phyloP scores from a whole-genome alignment of 441 rosid genomes.

The Populus hybrid region DNA sequence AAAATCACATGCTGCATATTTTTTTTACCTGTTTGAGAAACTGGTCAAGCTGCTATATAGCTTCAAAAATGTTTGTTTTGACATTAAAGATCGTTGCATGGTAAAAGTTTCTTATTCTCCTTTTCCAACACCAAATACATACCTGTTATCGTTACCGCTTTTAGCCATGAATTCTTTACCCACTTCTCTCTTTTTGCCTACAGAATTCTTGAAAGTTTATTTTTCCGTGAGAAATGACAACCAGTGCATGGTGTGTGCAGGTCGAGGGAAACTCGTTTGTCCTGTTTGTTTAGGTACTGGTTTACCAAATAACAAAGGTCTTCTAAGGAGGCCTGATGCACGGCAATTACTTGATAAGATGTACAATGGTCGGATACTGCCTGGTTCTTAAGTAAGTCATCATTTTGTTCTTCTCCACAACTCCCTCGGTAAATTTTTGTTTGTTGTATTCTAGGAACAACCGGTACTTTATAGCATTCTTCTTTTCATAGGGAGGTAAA shows the following conservation, averaged over 20 bases:
- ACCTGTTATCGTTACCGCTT: too few species aligned
- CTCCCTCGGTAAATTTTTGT: background rate
- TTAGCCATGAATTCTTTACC: too few species aligned
- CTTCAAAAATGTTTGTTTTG: background rate
- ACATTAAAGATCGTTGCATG: background rate
- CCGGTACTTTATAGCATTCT: background rate
- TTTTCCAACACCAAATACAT: too few species aligned
- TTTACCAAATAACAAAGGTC: conserved; percentile 89
- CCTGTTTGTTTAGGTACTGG: conserved; percentile 93
- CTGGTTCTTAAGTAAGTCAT: conserved; percentile 53
- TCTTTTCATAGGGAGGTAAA: background rate
- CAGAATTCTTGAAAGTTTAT: background rate
- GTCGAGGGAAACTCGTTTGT: conserved; percentile 92
- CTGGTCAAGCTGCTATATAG: background rate
- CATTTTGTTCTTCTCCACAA: background rate
- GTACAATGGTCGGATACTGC: conserved; percentile 86
- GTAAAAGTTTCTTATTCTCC: background rate
- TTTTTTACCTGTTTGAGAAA: too few species aligned
- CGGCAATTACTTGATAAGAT: conserved; percentile 80
- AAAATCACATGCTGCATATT: too few species aligned
- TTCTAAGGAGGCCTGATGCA: conserved; percentile 92
- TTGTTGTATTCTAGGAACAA: background rate
- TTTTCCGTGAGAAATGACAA: background rate
- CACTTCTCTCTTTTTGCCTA: background rate
- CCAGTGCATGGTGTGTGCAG: conserved; percentile 35